Evolutionary conservation across 352 stramenopile genomes (phyloP).

Genomic region (Phytophthora uliginosa): DNA sequence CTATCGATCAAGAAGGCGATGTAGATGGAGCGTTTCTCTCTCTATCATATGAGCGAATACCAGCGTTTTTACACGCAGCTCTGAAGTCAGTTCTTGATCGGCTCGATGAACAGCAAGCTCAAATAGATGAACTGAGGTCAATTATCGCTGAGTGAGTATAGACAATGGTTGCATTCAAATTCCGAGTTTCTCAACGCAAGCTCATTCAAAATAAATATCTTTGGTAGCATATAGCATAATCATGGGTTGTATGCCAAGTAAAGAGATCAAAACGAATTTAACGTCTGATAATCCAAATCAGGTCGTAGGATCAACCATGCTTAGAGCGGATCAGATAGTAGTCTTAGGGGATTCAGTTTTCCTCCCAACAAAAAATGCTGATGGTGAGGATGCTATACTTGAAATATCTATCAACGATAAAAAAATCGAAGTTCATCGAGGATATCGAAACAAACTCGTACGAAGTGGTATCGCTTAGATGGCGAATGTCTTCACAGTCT

Average conservation of each 20-base stretch:
- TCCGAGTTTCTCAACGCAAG: too few species aligned
- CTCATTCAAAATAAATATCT: too few species aligned
- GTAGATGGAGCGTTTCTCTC: too few species aligned
- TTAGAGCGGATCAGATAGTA: neutral
- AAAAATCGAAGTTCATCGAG: neutral
- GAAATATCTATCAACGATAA: slow-evolving; percentile 5
- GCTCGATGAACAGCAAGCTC: slow-evolving; percentile 3
- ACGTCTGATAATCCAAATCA: neutral
- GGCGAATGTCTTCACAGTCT: slow-evolving; percentile 14
- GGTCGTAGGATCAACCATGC: slow-evolving; percentile 1
- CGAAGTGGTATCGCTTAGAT: neutral
- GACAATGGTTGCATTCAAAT: neutral
- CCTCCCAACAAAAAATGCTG: slow-evolving; percentile 1
- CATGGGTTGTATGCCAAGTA: neutral
- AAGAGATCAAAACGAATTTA: slow-evolving; percentile 6
- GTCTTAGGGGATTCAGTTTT: neutral
- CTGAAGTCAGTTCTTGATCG: too few species aligned
- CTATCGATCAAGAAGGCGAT: too few species aligned
- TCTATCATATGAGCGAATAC: too few species aligned
- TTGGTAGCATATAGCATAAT: slow-evolving; percentile 1
- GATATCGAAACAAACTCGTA: slow-evolving; percentile 9
- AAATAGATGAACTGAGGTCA: too few species aligned
- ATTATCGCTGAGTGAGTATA: neutral
- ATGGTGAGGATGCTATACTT: neutral
- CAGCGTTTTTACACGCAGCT: too few species aligned